A percentile compares a stretch with the other conserved stretches of the same genome.
Evolutionary conservation across 768 basidiomycete genomes (phyloP).

Genomic region (Gymnopilus dilepis): DNA sequence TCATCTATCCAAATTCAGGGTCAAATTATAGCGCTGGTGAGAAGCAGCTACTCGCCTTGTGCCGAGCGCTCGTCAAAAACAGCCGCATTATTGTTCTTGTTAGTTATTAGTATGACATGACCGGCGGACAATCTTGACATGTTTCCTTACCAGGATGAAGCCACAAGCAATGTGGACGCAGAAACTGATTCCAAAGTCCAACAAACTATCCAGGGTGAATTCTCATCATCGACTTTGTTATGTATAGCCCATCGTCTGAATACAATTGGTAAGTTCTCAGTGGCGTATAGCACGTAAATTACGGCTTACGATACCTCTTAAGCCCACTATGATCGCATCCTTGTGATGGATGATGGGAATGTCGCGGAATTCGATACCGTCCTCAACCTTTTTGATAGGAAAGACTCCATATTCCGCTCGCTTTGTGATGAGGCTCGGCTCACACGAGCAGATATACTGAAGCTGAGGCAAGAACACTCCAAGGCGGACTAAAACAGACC

Average conservation of each 20-base stretch:
- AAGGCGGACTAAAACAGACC: background rate
- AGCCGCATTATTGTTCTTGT: slow-evolving; percentile 61
- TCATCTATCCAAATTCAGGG: slow-evolving; percentile 38
- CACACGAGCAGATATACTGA: slow-evolving; percentile 57
- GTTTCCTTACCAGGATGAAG: slow-evolving; percentile 54
- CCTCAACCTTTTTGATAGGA: slow-evolving; percentile 62
- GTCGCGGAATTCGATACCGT: slow-evolving; percentile 81
- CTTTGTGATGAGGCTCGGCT: slow-evolving; percentile 72
- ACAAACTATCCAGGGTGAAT: slow-evolving; percentile 66
- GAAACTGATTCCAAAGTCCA: slow-evolving; percentile 69
- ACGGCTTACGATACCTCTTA: slow-evolving; percentile 4
- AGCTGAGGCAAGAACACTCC: slow-evolving; percentile 46
- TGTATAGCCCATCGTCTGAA: slow-evolving; percentile 65
- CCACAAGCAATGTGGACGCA: slow-evolving; percentile 64
- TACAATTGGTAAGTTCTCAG: slow-evolving; percentile 51
- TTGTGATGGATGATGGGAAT: slow-evolving; percentile 74
- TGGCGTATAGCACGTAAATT: background rate
- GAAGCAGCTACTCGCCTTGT: slow-evolving; percentile 66
- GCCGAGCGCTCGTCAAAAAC: slow-evolving; percentile 65
- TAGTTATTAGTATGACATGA: slow-evolving; percentile 30
- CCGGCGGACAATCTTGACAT: background rate
- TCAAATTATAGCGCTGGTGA: slow-evolving; percentile 73
- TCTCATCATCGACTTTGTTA: slow-evolving; percentile 55
- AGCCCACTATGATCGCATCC: slow-evolving; percentile 70
- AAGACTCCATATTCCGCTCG: slow-evolving; percentile 69